These are phyloP conservation scores for Plantago ovata DNA, from an alignment of 257 asterid genomes.

Conservation along the genomic window DNA sequence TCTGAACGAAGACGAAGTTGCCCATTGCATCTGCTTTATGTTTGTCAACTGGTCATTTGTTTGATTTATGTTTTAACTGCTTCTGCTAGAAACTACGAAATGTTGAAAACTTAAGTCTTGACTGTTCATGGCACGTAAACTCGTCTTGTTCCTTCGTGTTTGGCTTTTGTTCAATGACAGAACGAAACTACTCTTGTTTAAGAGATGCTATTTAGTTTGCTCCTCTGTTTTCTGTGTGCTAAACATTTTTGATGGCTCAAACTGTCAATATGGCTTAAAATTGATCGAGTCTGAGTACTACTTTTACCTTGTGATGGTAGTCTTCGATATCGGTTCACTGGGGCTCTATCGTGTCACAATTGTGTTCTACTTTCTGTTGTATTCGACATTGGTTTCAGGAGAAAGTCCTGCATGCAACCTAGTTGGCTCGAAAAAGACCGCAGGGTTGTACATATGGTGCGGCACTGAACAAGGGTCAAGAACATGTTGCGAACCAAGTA, in stretches of 20 bases:
- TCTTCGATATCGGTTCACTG: too few relatives aligned
- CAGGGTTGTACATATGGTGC: too few relatives aligned
- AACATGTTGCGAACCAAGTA: too few relatives aligned
- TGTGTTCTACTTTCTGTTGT: too few relatives aligned
- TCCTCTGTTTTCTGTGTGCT: neutral
- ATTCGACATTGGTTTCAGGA: too few relatives aligned
- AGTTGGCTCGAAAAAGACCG: too few relatives aligned
- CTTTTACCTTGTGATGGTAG: too few relatives aligned
- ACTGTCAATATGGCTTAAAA: too few relatives aligned
- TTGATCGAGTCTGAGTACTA: too few relatives aligned
- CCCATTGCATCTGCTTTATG: conserved; percentile 77
- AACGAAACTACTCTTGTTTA: conserved; percentile 19
- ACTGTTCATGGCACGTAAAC: conserved; percentile 20
- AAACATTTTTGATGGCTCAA: neutral
- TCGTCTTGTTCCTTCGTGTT: conserved; percentile 16
- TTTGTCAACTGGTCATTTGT: conserved; percentile 89
- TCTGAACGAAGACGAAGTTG: conserved; percentile 58
- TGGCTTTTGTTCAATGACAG: conserved; percentile 19
- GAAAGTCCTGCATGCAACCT: too few relatives aligned
- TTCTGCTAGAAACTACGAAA: neutral
- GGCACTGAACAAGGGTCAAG: too few relatives aligned
- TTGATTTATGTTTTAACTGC: conserved; percentile 21
- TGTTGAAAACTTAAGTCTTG: conserved; percentile 3
- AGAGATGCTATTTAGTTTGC: conserved; percentile 9
- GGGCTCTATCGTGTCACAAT: too few relatives aligned